Evolutionary conservation across 345 rosid species (phyloP).

Genomic region (Lepidium didymum): DNA sequence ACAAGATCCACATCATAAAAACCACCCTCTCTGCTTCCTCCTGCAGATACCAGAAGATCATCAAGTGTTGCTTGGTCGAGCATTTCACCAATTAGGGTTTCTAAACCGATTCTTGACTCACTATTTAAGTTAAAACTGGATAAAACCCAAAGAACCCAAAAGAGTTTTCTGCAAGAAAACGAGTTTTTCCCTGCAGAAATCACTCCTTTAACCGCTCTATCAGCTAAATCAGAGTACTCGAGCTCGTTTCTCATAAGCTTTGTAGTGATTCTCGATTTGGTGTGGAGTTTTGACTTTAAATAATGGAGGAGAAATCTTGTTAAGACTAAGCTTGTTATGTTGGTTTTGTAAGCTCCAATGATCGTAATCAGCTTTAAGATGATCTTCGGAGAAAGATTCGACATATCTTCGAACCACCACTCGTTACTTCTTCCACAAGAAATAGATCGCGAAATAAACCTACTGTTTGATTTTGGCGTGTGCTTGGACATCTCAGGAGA

Average conservation of each 20-base stretch:
- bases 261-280: neutral
- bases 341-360: slow-evolving; percentile 38
- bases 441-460: slow-evolving; percentile 19
- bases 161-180: slow-evolving; percentile 69
- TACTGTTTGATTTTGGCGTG: slow-evolving; percentile 29
- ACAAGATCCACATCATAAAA: slow-evolving; percentile 57
- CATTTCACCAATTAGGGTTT: slow-evolving; percentile 55
- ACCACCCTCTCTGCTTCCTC: slow-evolving; percentile 25
- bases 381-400: slow-evolving; percentile 41
- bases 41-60: slow-evolving; percentile 51
- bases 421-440: slow-evolving; percentile 35
- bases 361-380: slow-evolving; percentile 44
- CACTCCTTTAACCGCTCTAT: slow-evolving; percentile 51
- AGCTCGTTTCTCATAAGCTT: slow-evolving; percentile 18
- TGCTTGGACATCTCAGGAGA: slow-evolving; percentile 27
- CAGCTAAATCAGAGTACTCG: slow-evolving; percentile 37
- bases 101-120: slow-evolving; percentile 46
- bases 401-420: slow-evolving; percentile 73
- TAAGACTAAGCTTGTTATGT: slow-evolving; percentile 38
- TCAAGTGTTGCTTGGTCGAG: slow-evolving; percentile 72
- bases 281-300: slow-evolving; percentile 39
- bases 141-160: slow-evolving; percentile 46
- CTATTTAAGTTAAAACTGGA: slow-evolving; percentile 42
- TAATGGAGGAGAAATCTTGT: slow-evolving; percentile 67
- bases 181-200: slow-evolving; percentile 19